Base-by-base conservation (phyloP, 495 filamentous ascomycete genomes). In the Pyrenula aspistea region DNA sequence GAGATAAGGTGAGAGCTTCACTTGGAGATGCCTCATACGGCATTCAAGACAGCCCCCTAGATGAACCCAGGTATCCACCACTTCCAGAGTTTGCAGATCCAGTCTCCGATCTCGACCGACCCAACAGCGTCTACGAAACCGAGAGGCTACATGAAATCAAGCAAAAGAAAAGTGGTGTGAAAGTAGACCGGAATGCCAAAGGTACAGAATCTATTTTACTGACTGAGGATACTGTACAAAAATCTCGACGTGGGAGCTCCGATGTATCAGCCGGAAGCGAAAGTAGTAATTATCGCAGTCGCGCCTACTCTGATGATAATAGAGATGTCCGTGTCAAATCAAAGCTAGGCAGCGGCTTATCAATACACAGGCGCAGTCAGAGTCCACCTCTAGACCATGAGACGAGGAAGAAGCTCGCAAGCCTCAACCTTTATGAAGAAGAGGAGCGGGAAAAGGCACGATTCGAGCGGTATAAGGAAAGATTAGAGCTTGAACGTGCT, bases 251-350 rank as follows among this genome's bases (percentile, higher is more conserved):
- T 24, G 61, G 68, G 22, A 64, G 67, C 24, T 54, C 65, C 42
- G 72, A 72, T 54, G 54, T 61, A 8, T 57, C 60, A 12, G 59
- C 61, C 12, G 62, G 61, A 48, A 75, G 73, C 55, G 74, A 77
- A 52, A 71, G 67, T 24, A 71, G 69, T 22, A 77, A 73, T 56
- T 72, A 73, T 53, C 73, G 75, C 54, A 75, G 67, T 57, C 69
- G 68, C 22, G 74, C 72, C 11, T 66, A 73, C 24, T 63, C 66
- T 10, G 62, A 73, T 20, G 68, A 61, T 0, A 68, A 71, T 42
- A 73, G 74, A 61, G 63, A 58, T 51, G 73, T 77, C 61, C 72
- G 63, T 42, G 65, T 77, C 47, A 68, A 69, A n/a, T 67, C 71
- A 3, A 70, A 67, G 10, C 66, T 73, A 1, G 73, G 73, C 42